These are phyloP conservation scores for Clarireedia sp. DNA, from an alignment of 2,329 filamentous ascomycete genomes.

Conservation along the genomic window DNA sequence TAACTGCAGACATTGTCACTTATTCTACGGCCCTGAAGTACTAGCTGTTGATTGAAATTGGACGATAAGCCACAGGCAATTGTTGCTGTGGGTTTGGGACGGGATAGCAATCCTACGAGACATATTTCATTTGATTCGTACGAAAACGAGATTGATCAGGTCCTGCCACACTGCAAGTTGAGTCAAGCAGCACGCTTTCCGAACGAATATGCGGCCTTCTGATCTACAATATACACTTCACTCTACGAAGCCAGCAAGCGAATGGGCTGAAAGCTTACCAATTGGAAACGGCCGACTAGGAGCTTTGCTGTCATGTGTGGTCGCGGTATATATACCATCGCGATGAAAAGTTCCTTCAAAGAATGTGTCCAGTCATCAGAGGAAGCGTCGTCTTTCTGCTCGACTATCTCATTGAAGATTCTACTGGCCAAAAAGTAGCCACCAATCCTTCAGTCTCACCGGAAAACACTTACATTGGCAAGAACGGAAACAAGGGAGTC, in stretches of 20 bases:
- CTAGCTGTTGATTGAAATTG: too few species aligned
- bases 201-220: background rate
- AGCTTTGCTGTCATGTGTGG: slow-evolving; percentile 33
- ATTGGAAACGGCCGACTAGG: slow-evolving; percentile 41
- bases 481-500: slow-evolving; percentile 23
- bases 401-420: slow-evolving; percentile 30
- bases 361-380: slow-evolving; percentile 26
- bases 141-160: too few species aligned
- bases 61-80: too few species aligned
- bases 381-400: slow-evolving; percentile 29
- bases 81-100: too few species aligned
- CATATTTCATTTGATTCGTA: too few species aligned
- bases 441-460: slow-evolving; percentile 34
- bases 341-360: slow-evolving; percentile 26
- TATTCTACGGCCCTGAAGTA: too few species aligned
- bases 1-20: too few species aligned
- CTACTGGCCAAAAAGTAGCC: slow-evolving; percentile 25
- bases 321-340: slow-evolving; percentile 33
- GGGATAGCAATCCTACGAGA: too few species aligned
- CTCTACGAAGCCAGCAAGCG: slow-evolving; percentile 27
- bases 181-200: too few species aligned
- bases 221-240: slow-evolving; percentile 14
- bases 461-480: slow-evolving; percentile 30
- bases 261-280: slow-evolving; percentile 35
- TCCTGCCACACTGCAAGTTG: too few species aligned